Conservation (phyloP, 495 filamentous ascomycete genomes). For the Hamigera avellanea region DNA sequence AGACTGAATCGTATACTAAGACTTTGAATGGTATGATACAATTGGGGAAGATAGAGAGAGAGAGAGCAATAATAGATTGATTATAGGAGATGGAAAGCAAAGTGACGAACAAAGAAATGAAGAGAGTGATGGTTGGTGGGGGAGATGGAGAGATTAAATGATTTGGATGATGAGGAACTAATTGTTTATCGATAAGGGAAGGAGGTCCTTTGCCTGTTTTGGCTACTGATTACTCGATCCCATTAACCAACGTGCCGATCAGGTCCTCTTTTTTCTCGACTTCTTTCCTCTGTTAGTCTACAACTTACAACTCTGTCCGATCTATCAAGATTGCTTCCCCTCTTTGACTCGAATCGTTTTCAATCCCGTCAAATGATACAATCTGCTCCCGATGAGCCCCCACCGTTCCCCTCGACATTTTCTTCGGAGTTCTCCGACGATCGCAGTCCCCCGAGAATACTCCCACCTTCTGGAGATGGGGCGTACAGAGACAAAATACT, state of each 20-base stretch:
- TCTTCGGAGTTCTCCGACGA: slow-evolving; percentile 18
- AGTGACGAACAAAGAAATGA: not conserved
- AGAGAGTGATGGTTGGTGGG: too few relatives aligned
- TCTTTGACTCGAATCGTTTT: not conserved
- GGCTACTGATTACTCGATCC: not conserved
- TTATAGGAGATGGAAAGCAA: not conserved
- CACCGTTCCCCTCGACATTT: not conserved
- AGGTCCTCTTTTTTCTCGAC: too few relatives aligned
- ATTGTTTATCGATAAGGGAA: not conserved
- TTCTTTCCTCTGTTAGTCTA: too few relatives aligned
- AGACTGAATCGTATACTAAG: too few relatives aligned
- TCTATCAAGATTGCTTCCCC: not conserved
- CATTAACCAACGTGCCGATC: not conserved
- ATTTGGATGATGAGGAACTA: not conserved
- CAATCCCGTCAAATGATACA: too few relatives aligned
- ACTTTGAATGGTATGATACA: too few relatives aligned
- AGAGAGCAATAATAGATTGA: too few relatives aligned
- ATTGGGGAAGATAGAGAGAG: not conserved
- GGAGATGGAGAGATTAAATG: not conserved
- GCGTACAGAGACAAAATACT: too few relatives aligned
- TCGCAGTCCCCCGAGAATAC: slow-evolving; percentile 6
- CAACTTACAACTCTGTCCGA: too few relatives aligned
- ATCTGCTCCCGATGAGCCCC: slow-evolving; percentile 1
- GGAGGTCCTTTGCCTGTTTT: not conserved
- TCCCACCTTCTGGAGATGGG: too few relatives aligned